Evolutionary conservation across 495 filamentous ascomycete genomes (phyloP).

Genomic region (Aspergillus ellipticus): DNA sequence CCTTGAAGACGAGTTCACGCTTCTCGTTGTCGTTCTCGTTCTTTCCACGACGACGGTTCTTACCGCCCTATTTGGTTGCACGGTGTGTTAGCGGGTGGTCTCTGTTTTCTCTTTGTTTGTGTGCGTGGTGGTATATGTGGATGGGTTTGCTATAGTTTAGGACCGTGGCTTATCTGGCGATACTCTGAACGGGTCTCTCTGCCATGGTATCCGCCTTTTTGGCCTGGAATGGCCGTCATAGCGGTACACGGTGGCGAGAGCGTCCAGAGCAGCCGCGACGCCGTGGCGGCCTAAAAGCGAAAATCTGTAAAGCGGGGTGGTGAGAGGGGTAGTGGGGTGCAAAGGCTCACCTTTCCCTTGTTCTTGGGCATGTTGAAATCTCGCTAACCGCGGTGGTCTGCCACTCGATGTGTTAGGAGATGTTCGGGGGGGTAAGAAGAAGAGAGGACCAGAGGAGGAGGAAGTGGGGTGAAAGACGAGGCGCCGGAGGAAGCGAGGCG

Average conservation of each 20-base stretch:
- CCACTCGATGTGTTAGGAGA: conserved; percentile 17
- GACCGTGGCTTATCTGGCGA: not conserved
- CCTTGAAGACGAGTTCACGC: conserved; percentile 97
- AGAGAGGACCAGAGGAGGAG: conserved; percentile 9
- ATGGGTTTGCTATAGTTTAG: too few species aligned
- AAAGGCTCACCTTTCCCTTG: conserved; percentile 83
- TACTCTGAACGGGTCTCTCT: not conserved
- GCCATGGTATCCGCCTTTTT: not conserved
- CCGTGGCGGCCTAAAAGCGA: not conserved
- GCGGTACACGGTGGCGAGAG: not conserved
- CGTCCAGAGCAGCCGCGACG: not conserved
- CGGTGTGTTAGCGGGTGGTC: conserved; percentile 19
- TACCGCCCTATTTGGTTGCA: conserved; percentile 71
- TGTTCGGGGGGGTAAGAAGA: conserved; percentile 3
- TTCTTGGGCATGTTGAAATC: conserved; percentile 85
- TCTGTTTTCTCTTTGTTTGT: not conserved
- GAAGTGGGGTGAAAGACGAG: conserved; percentile 17
- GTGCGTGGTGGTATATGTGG: too few species aligned
- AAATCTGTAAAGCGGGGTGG: conserved; percentile 5
- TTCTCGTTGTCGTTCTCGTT: conserved; percentile 99
- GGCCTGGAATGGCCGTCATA: not conserved
- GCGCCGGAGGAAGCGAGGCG: conserved; percentile 10
- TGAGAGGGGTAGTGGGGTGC: not conserved
- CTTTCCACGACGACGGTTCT: conserved; percentile 98
- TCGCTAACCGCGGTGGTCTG: conserved; percentile 23